phyloP scores from a whole-genome alignment of 1,284 basidiomycete species.

The Vanrija sp. region DNA sequence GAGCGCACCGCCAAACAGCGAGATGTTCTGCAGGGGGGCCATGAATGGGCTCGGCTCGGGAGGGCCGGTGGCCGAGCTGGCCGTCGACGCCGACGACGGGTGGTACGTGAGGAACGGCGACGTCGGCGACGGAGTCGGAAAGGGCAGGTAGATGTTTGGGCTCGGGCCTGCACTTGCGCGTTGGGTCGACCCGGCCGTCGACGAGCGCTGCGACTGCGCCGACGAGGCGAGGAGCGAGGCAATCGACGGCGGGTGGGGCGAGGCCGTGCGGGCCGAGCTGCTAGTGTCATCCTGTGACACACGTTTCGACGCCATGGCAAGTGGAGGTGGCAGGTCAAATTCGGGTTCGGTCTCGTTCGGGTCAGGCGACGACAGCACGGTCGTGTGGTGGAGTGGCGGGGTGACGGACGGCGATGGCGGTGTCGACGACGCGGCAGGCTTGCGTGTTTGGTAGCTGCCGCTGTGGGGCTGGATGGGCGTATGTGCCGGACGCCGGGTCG shows the following conservation, averaged over 20 bases:
- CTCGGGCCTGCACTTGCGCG: conserved; percentile 26
- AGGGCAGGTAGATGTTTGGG: conserved; percentile 44
- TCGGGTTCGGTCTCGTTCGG: conserved; percentile 43
- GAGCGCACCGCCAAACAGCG: conserved; percentile 37
- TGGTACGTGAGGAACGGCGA: conserved; percentile 41
- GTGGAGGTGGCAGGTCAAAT: conserved; percentile 32
- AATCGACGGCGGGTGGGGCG: conserved; percentile 10
- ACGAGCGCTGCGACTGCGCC: not conserved
- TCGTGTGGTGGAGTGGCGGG: conserved; percentile 10
- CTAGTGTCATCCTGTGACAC: conserved; percentile 1
- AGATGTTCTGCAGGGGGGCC: conserved; percentile 37
- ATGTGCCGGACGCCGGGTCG: not conserved
- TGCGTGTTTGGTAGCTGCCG: not conserved
- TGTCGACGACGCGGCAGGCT: conserved; percentile 10
- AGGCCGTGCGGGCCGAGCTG: conserved; percentile 5
- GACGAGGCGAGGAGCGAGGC: conserved; percentile 10
- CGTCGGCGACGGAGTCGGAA: conserved; percentile 45
- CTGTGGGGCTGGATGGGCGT: not conserved
- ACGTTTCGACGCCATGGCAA: conserved; percentile 21
- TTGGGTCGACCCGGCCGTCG: conserved; percentile 9
- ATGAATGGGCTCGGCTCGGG: conserved; percentile 42
- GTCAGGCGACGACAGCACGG: conserved; percentile 15
- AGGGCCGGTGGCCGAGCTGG: conserved; percentile 14
- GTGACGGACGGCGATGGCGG: conserved; percentile 32
- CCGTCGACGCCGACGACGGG: conserved; percentile 12